These are phyloP conservation scores for Botrytis squamosa DNA, from an alignment of 2,329 filamentous ascomycete genomes.

Conservation along the genomic window DNA sequence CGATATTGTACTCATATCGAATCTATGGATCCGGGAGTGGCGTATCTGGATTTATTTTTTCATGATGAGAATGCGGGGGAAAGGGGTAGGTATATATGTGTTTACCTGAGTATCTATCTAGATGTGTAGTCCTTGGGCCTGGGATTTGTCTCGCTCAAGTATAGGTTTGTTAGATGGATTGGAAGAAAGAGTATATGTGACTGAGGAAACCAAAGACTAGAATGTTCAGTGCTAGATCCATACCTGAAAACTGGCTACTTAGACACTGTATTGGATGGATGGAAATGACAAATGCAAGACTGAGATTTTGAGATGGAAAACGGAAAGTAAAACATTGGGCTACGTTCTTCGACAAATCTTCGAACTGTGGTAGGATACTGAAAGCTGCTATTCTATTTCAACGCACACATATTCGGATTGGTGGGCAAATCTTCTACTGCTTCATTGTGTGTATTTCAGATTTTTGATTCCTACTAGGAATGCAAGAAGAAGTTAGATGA, in stretches of 20 bases:
- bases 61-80: too few relatives aligned
- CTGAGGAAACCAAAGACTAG: fast-evolving
- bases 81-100: too few relatives aligned
- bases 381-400: background rate
- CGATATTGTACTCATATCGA: fast-evolving
- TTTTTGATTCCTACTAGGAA: background rate
- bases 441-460: background rate
- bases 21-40: background rate
- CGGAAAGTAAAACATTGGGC: background rate
- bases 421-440: background rate
- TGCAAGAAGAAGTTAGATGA: background rate
- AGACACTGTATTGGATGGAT: background rate
- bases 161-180: background rate
- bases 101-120: background rate
- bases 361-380: background rate
- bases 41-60: background rate
- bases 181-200: background rate
- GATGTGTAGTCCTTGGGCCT: background rate
- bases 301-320: background rate
- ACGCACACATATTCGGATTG: too few relatives aligned
- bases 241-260: background rate
- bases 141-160: too few relatives aligned
- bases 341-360: background rate
- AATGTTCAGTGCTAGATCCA: background rate
- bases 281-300: background rate